These are phyloP conservation scores for Ceratocystis smalleyi DNA, from an alignment of 2,329 filamentous ascomycete genomes.

Conservation along the genomic window DNA sequence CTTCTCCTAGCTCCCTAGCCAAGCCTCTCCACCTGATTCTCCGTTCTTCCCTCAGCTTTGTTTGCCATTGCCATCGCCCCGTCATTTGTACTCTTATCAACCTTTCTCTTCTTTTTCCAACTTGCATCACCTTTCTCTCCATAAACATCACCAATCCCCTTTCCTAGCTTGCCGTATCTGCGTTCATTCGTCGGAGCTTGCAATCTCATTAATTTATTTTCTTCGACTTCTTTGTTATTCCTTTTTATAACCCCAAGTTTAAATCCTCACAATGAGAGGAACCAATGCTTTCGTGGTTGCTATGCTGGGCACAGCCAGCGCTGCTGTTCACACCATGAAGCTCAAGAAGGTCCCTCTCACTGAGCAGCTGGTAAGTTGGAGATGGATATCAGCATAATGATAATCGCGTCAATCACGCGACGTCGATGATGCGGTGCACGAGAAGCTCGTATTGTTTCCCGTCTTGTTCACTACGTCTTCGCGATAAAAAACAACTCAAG, in stretches of 20 bases:
- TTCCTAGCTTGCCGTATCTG: constrained; percentile 3
- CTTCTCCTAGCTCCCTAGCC: background rate
- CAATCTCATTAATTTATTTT: constrained; percentile 8
- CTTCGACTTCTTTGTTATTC: background rate
- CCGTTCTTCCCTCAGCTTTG: background rate
- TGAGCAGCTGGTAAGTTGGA: constrained; percentile 66
- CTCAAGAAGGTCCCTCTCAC: constrained; percentile 88
- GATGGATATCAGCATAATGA: background rate
- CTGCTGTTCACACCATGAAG: constrained; percentile 88
- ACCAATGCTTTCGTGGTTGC: constrained; percentile 62
- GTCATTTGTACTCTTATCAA: constrained; percentile 4
- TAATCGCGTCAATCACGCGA: constrained; percentile 3
- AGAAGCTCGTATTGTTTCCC: background rate
- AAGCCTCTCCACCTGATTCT: background rate
- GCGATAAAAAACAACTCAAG: constrained; percentile 6
- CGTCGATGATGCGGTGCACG: background rate
- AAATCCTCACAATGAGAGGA: constrained; percentile 49
- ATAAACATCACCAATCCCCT: constrained; percentile 2
- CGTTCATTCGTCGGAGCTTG: constrained; percentile 12
- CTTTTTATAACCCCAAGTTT: constrained; percentile 4
- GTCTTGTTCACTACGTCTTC: constrained; percentile 8
- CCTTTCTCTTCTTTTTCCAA: background rate
- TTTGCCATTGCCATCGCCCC: background rate
- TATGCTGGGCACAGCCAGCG: constrained; percentile 67
- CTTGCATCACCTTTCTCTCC: background rate